phyloP scores from a whole-genome alignment of 305 asterid species.

The Plantago coronopus region DNA sequence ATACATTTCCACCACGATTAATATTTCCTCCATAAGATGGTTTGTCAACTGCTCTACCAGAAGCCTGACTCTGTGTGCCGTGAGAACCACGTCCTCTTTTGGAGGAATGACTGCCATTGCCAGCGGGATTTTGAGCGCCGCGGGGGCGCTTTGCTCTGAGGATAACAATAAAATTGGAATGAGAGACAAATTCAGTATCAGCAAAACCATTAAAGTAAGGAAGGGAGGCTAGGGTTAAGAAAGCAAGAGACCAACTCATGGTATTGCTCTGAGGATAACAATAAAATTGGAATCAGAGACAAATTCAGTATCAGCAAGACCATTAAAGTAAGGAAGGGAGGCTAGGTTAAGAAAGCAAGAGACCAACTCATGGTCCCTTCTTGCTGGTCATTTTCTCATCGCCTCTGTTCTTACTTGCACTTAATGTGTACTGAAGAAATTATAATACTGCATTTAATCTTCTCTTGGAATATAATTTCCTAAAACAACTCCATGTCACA shows the following conservation, averaged over 20 bases:
- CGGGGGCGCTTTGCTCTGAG: slow-evolving; percentile 63
- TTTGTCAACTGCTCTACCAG: slow-evolving; percentile 36
- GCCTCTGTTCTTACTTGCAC: no score
- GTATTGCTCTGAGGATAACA: slow-evolving; percentile 42
- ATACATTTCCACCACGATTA: slow-evolving; percentile 8
- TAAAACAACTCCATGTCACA: neutral
- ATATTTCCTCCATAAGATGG: slow-evolving; percentile 45
- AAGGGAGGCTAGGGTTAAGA: neutral
- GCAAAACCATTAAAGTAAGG: neutral
- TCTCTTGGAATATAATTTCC: neutral
- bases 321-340: neutral
- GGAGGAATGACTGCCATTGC: slow-evolving; percentile 26
- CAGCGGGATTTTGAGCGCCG: slow-evolving; percentile 41
- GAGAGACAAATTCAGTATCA: no score
- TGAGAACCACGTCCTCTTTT: slow-evolving; percentile 71
- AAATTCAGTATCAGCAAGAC: no score
- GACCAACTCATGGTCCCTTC: neutral
- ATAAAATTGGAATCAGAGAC: slow-evolving; percentile 1
- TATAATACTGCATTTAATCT: no score
- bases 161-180: slow-evolving; percentile 13
- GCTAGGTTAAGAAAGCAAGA: neutral
- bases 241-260: no score
- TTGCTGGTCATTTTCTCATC: neutral
- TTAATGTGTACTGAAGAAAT: neutral
- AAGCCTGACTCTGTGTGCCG: slow-evolving; percentile 34